Percentiles rank a stretch among this genome's conserved stretches.
phyloP scores from a whole-genome alignment of 2,329 filamentous ascomycete species.

The Myriosclerotinia curreyana region DNA sequence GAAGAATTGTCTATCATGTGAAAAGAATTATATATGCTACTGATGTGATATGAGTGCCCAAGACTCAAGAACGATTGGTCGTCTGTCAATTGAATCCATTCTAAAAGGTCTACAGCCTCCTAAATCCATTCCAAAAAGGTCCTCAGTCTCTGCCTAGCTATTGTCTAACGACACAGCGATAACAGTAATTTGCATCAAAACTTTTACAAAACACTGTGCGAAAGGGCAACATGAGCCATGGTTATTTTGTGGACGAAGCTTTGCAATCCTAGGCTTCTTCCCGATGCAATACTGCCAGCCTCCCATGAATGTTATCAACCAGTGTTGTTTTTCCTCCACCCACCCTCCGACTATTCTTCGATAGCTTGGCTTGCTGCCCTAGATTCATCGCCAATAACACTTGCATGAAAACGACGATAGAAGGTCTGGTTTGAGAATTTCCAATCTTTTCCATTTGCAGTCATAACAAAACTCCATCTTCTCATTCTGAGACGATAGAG shows the following conservation, averaged over 20 bases:
- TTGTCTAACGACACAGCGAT: background rate
- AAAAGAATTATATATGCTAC: too few species aligned
- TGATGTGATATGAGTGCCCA: background rate
- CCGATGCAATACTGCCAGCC: background rate
- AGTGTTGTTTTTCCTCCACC: background rate
- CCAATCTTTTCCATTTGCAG: too few species aligned
- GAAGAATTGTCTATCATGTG: too few species aligned
- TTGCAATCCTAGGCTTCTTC: background rate
- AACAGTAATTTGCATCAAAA: background rate
- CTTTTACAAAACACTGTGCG: background rate
- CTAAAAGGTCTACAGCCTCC: too few species aligned
- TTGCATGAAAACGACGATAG: background rate
- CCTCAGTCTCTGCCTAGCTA: background rate
- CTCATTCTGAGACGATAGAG: background rate
- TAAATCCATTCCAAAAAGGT: background rate
- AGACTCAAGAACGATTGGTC: background rate
- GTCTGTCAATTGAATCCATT: background rate
- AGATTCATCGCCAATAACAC: background rate
- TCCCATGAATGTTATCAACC: background rate
- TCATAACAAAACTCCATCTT: too few species aligned
- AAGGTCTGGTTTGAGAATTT: background rate
- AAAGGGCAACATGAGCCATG: too few species aligned
- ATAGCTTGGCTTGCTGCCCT: too few species aligned
- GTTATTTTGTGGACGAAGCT: background rate
- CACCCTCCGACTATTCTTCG: background rate